A percentile compares a stretch with the other conserved stretches of the same genome.
Conservation (phyloP, 768 basidiomycete genomes). For the Leccinum fibrillosum region DNA sequence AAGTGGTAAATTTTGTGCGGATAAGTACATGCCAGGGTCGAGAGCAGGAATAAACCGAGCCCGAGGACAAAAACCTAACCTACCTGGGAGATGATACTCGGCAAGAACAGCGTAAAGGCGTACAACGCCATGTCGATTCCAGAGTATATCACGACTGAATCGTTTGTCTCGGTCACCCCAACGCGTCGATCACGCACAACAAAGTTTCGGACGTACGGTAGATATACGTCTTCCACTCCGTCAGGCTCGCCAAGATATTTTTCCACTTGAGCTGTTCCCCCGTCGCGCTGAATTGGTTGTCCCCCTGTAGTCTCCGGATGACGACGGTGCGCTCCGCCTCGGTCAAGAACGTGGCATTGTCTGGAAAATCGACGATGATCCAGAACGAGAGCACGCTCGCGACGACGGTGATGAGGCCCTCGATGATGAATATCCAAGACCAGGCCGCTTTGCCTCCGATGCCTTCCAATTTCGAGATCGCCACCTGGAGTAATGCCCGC, state of each 20-base stretch:
- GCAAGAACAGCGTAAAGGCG: conserved; percentile 75
- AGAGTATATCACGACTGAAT: conserved; percentile 51
- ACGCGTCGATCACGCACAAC: background rate
- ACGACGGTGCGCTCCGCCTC: conserved; percentile 67
- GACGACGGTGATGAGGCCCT: conserved; percentile 66
- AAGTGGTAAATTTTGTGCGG: background rate
- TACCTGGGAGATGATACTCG: conserved; percentile 73
- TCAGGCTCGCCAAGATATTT: conserved; percentile 55
- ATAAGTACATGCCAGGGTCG: background rate
- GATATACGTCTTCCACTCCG: conserved; percentile 76
- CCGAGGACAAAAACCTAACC: background rate
- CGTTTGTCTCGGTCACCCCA: background rate
- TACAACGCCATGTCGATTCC: conserved; percentile 67
- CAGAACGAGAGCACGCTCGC: conserved; percentile 66
- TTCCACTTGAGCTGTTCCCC: conserved; percentile 60
- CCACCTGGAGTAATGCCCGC: conserved; percentile 33
- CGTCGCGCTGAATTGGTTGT: conserved; percentile 70
- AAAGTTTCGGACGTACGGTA: conserved; percentile 9
- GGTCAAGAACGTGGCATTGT: conserved; percentile 74
- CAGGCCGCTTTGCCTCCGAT: conserved; percentile 61
- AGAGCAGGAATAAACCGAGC: background rate
- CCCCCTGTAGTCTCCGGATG: conserved; percentile 60
- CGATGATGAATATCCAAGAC: conserved; percentile 78
- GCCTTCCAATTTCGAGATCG: conserved; percentile 70
- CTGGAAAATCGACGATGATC: conserved; percentile 82